Conservation (phyloP, 495 filamentous ascomycete genomes). For the Gamarada debralockiae region DNA sequence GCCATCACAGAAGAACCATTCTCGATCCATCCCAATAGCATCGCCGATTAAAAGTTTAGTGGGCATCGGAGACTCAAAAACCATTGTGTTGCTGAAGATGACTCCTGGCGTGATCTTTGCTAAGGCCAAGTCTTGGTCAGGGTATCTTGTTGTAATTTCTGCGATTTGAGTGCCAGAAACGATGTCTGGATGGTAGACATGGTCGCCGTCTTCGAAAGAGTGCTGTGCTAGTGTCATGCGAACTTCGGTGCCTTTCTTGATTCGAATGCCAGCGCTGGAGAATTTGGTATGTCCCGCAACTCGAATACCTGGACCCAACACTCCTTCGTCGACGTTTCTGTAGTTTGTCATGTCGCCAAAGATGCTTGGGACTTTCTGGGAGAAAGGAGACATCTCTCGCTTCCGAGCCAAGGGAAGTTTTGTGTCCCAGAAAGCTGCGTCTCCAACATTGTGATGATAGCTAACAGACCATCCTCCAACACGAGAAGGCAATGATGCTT, state of each 20-base stretch:
- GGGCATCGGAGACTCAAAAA: background rate
- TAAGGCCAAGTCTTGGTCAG: background rate
- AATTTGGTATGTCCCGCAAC: background rate
- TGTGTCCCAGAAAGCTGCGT: background rate
- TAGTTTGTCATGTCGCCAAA: background rate
- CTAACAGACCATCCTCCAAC: background rate
- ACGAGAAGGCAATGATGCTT: background rate
- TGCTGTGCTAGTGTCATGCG: background rate
- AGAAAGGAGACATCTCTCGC: background rate
- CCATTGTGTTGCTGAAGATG: background rate
- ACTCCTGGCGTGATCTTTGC: background rate
- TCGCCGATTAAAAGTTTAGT: background rate
- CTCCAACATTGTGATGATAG: background rate
- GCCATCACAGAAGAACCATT: background rate
- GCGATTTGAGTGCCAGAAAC: background rate
- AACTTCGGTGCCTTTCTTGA: background rate
- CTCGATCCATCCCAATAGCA: background rate
- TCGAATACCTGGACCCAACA: background rate
- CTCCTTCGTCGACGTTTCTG: background rate
- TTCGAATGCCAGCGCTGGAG: background rate
- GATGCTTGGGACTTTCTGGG: too few relatives aligned
- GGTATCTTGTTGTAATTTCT: background rate
- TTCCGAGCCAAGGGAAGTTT: background rate
- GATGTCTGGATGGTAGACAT: background rate
- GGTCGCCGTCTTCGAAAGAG: background rate